Conservation (phyloP, 2,329 filamentous ascomycete species). For the Grosmannia huntii region DNA sequence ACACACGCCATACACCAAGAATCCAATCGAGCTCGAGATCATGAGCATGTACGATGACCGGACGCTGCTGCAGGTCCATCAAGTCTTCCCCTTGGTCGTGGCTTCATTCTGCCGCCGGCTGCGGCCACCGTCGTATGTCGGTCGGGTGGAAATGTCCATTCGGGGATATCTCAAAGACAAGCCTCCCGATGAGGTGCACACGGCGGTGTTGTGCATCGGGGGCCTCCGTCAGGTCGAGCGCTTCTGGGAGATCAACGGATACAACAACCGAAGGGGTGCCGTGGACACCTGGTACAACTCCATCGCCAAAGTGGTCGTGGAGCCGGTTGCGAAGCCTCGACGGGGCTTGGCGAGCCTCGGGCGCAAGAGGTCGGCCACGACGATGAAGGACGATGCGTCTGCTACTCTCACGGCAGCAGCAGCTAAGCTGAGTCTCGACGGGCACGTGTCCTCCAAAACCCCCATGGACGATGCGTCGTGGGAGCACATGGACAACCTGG, state of each 20-base stretch:
- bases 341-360: slow-evolving; percentile 40
- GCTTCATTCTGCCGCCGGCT: slow-evolving; percentile 51
- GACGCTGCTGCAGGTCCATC: slow-evolving; percentile 49
- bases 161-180: slow-evolving; percentile 52
- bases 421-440: background rate
- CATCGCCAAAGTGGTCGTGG: slow-evolving; percentile 31
- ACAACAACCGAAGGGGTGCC: slow-evolving; percentile 43
- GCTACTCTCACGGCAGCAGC: background rate
- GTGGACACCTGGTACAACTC: slow-evolving; percentile 48
- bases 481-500: slow-evolving; percentile 23
- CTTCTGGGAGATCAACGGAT: slow-evolving; percentile 55
- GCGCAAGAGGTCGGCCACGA: slow-evolving; percentile 41
- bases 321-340: slow-evolving; percentile 32
- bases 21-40: slow-evolving; percentile 48
- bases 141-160: slow-evolving; percentile 47
- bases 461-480: slow-evolving; percentile 12
- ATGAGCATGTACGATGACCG: slow-evolving; percentile 54
- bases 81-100: slow-evolving; percentile 51
- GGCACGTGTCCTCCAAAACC: background rate
- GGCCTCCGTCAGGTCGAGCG: slow-evolving; percentile 50
- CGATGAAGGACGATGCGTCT: slow-evolving; percentile 15
- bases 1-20: slow-evolving; percentile 42
- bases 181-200: slow-evolving; percentile 49
- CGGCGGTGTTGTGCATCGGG: slow-evolving; percentile 45
- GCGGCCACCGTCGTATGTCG: slow-evolving; percentile 51